Evolutionary conservation across 306 rosid species (phyloP).

Genomic region (Rosa chinensis): DNA sequence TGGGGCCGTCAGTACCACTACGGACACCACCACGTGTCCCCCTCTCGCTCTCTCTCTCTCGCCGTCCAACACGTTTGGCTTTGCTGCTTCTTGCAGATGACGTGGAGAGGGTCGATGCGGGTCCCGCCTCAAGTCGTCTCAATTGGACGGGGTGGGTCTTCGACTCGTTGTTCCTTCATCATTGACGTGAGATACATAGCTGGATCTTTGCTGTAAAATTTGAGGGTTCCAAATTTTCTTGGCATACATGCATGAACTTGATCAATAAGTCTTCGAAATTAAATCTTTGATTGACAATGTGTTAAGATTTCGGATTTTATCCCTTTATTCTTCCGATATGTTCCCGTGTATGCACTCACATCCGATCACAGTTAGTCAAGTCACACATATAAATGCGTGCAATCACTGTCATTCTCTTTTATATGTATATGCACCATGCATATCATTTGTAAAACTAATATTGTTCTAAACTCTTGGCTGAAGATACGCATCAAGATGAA

Average conservation of each 20-base stretch:
- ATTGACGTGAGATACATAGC: neutral
- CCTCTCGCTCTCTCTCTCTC: neutral
- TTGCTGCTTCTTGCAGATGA: constrained; percentile 9
- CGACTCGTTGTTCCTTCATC: neutral
- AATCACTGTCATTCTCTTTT: too few relatives aligned
- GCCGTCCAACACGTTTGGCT: constrained; percentile 24
- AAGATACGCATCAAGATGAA: too few relatives aligned
- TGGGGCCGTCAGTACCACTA: constrained; percentile 15
- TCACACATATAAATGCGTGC: too few relatives aligned
- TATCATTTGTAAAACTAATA: too few relatives aligned
- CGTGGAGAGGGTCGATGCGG: constrained; percentile 22
- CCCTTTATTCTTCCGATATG: too few relatives aligned
- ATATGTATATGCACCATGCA: too few relatives aligned
- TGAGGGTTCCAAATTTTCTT: neutral
- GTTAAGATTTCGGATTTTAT: neutral
- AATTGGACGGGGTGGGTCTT: neutral
- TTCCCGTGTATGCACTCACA: too few relatives aligned
- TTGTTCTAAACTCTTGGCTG: too few relatives aligned
- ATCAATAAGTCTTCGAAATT: neutral
- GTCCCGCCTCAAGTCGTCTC: constrained; percentile 2
- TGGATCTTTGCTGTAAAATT: constrained; percentile 22
- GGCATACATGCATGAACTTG: neutral
- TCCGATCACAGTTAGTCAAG: too few relatives aligned
- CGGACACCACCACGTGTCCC: constrained; percentile 40
- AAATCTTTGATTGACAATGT: neutral